Evolutionary conservation across 2,329 filamentous ascomycete genomes (phyloP).

Genomic region (Xylogone sp.): DNA sequence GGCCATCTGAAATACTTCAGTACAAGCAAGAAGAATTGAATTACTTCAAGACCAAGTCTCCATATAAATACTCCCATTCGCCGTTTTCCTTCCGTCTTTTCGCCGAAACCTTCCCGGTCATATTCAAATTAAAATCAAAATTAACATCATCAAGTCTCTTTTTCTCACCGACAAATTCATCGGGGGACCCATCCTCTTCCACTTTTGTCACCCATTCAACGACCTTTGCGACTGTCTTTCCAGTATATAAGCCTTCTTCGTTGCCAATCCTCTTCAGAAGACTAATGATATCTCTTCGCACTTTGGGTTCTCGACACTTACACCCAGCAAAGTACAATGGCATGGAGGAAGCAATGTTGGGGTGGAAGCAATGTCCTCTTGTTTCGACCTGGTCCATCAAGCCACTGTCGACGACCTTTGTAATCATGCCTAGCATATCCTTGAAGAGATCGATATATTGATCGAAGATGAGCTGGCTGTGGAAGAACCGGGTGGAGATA

Average conservation of each 20-base stretch:
- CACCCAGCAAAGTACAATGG: conserved; percentile 5
- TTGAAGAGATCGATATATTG: not conserved
- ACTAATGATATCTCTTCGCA: conserved; percentile 3
- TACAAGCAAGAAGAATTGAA: not conserved
- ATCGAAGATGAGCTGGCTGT: conserved; percentile 7
- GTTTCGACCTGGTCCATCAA: not conserved
- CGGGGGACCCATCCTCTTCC: conserved; percentile 1
- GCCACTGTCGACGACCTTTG: not conserved
- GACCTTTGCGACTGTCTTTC: conserved; percentile 1
- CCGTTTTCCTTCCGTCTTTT: conserved; percentile 1
- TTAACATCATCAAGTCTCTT: conserved; percentile 4
- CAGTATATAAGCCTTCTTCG: conserved; percentile 4
- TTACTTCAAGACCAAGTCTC: not conserved
- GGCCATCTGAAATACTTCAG: too few relatives aligned
- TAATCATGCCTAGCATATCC: not conserved
- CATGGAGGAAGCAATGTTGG: conserved; percentile 4
- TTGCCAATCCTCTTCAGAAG: conserved; percentile 5
- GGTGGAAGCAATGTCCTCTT: conserved; percentile 6
- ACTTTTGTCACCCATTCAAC: conserved; percentile 2
- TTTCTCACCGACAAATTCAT: not conserved
- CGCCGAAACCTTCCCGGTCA: conserved; percentile 1
- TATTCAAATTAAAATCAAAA: conserved; percentile 6
- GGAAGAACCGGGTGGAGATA: conserved; percentile 3
- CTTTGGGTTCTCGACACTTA: conserved; percentile 5
- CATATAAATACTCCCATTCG: not conserved